These are phyloP conservation scores for Trametes elegans DNA, from an alignment of 768 basidiomycete species.

Conservation along the genomic window DNA sequence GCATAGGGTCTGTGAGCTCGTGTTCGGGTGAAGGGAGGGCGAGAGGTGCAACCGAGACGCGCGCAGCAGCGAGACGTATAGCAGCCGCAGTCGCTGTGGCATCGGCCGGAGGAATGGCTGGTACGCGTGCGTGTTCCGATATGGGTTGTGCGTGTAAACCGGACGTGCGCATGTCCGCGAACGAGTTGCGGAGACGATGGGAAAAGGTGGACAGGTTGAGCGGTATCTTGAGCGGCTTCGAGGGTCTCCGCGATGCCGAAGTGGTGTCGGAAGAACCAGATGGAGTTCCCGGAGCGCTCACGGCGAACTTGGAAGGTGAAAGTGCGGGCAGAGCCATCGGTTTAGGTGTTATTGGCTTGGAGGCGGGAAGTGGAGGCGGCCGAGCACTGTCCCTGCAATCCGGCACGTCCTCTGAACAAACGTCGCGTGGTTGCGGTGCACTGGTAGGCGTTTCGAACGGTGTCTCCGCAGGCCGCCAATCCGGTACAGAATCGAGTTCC, in stretches of 20 bases:
- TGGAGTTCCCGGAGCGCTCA: neutral
- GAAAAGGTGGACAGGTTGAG: conserved; percentile 25
- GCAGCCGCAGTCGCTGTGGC: conserved; percentile 72
- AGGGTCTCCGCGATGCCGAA: neutral
- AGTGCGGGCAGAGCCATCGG: neutral
- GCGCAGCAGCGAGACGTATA: conserved; percentile 81
- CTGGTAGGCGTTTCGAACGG: conserved; percentile 4
- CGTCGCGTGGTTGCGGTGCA: neutral
- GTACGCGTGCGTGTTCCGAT: conserved; percentile 1
- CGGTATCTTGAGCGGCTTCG: conserved; percentile 16
- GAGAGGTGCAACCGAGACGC: conserved; percentile 82
- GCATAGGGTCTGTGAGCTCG: conserved; percentile 89
- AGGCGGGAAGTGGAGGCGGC: neutral
- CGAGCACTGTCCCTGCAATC: neutral
- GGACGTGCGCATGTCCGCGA: conserved; percentile 42
- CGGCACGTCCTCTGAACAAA: neutral
- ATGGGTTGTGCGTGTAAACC: conserved; percentile 12
- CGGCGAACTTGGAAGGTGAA: neutral
- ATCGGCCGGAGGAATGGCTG: conserved; percentile 41
- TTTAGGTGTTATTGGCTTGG: neutral
- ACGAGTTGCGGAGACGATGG: conserved; percentile 46
- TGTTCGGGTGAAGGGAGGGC: conserved; percentile 89
- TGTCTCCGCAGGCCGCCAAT: conserved; percentile 17
- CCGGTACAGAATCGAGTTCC: conserved; percentile 3
- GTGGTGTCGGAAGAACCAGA: neutral